Evolutionary conservation across 202 grass and related monocot species (phyloP).

Genomic region (Schoenoplectus tabernaemontani): DNA sequence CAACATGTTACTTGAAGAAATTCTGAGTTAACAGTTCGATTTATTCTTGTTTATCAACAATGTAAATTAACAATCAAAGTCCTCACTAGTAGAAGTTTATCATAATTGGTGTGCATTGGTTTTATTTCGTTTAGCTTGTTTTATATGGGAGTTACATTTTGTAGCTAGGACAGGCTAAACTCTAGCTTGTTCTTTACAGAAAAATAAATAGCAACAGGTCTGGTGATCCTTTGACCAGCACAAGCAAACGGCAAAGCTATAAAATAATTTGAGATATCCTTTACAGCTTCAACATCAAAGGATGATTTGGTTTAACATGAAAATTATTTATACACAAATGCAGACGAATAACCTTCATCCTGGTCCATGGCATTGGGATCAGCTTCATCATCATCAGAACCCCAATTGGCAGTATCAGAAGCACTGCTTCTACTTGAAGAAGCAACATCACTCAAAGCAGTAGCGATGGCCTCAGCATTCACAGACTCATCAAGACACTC

Average conservation of each 20-base stretch:
- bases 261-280: not conserved
- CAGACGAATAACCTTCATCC: constrained; percentile 55
- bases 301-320: not conserved
- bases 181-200: not conserved
- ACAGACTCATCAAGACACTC: constrained; percentile 80
- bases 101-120: not conserved
- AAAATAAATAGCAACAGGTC: not conserved
- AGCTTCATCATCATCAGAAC: constrained; percentile 73
- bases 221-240: not conserved
- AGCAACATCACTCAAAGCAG: constrained; percentile 78
- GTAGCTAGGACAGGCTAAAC: not conserved
- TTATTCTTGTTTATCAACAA: not conserved
- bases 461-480: constrained; percentile 65
- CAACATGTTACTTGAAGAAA: not conserved
- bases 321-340: not conserved
- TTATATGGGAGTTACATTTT: not conserved
- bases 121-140: not conserved
- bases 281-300: not conserved
- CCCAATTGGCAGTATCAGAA: constrained; percentile 53
- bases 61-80: not conserved
- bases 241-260: not conserved
- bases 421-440: constrained; percentile 50
- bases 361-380: constrained; percentile 51
- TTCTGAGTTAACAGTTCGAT: not conserved
- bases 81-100: not conserved